Conservation (phyloP, 495 filamentous ascomycete genomes). For the Pyrenula aspistea region DNA sequence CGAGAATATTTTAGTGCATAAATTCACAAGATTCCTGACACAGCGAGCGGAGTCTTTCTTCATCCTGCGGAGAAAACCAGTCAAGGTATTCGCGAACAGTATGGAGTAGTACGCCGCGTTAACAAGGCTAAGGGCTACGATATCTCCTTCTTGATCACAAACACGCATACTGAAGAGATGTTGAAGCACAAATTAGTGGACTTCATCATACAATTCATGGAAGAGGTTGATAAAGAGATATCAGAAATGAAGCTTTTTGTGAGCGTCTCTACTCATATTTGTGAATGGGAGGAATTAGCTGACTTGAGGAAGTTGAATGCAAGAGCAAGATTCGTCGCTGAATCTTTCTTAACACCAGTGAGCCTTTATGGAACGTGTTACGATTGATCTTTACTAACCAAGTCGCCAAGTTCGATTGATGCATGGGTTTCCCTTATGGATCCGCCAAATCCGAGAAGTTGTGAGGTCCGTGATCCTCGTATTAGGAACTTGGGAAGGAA, state of each 20-base stretch:
- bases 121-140: conserved; percentile 68
- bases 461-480: too few relatives aligned
- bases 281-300: conserved; percentile 3
- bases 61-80: conserved; percentile 84
- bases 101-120: too few relatives aligned
- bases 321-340: conserved; percentile 92
- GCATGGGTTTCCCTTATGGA: too few relatives aligned
- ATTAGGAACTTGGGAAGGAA: too few relatives aligned
- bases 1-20: conserved; percentile 92
- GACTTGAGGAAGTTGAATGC: conserved; percentile 66
- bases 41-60: conserved; percentile 97
- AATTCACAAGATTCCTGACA: conserved; percentile 91
- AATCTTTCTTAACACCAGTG: conserved; percentile 94
- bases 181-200: conserved; percentile 97
- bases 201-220: conserved; percentile 98
- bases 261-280: conserved; percentile 22
- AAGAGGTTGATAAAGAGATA: conserved; percentile 98
- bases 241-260: conserved; percentile 99
- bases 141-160: conserved; percentile 96
- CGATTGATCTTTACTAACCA: conserved; percentile 2
- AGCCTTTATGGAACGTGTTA: conserved; percentile 18
- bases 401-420: conserved; percentile 2
- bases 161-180: conserved; percentile 97
- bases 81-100: conserved; percentile 51
- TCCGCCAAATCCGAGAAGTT: too few relatives aligned